Evolutionary conservation across 192 early-diverging fungal genomes (phyloP), one percentile per base, ranked within the genome.

Genomic region (Coemansia sp.): DNA sequence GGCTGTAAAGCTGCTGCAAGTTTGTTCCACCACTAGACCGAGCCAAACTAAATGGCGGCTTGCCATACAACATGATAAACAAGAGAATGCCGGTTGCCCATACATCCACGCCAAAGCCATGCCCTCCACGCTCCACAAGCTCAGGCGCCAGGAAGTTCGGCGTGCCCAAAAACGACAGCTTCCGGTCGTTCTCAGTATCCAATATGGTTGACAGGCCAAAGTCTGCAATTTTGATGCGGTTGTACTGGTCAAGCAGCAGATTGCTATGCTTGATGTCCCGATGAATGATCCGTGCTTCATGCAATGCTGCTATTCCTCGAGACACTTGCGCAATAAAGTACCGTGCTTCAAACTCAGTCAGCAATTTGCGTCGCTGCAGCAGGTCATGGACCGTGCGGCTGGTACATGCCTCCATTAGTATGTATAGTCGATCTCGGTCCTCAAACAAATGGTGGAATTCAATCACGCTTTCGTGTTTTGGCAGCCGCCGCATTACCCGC

Each of bases 111-210:
- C 93, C 91, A 60, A 86, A 93, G 47, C 90, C 90, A 67, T 99
- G 95, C 7, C 95, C 94, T 1, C 83, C 75, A 53, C 86, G 88
- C 63, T 89, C 89, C 20, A 97, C 75, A 19, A 99, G 86, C 65
- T 99, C 96, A 0, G 96, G 96, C 2, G 96, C 96, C 61, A 99
- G 88, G 63, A 97, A 99, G 55, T 96, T 96, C 3, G 95, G 96
- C 7, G 96, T 99, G 11, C 96, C 96, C 53, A 94, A 88, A 58
- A 97, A 92, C 2, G 94, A 96, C 88, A 82, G 88, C 82, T 95
- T 98, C 42, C 96, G 82, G 50, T 98, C 96, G 15, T 81, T 83
- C 16, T 87, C 83, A 45, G 84, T 72, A 45, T 86, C 80, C 15
- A 97, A 62, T 20, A 85, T 79, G 2, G 94, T 91, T 6, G 96